Evolutionary conservation across 495 filamentous ascomycete species (phyloP).

Genomic region (Penicillium malachiteum): DNA sequence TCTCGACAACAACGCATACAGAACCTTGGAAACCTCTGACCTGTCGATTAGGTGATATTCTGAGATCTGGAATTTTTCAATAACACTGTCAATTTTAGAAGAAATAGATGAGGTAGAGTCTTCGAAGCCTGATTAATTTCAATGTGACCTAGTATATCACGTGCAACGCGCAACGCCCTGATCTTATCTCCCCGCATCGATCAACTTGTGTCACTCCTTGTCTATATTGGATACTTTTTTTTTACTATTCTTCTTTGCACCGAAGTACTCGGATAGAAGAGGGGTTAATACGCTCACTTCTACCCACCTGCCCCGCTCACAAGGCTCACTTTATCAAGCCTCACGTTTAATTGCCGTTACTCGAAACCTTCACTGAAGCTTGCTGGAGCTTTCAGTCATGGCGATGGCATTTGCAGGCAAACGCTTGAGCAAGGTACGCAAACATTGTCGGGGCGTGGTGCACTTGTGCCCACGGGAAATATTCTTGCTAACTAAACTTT

Average conservation of each 20-base stretch:
- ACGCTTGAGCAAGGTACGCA: constrained; percentile 48
- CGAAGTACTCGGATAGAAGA: too few relatives aligned
- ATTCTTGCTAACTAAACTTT: neutral
- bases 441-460: neutral
- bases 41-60: too few relatives aligned
- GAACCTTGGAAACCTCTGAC: too few relatives aligned
- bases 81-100: too few relatives aligned
- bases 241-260: too few relatives aligned
- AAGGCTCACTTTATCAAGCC: too few relatives aligned
- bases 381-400: neutral
- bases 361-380: neutral
- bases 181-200: constrained; percentile 17
- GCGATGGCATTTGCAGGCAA: constrained; percentile 45
- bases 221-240: too few relatives aligned
- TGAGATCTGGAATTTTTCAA: too few relatives aligned
- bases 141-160: constrained; percentile 4
- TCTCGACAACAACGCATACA: too few relatives aligned
- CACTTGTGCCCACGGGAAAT: neutral
- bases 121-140: neutral
- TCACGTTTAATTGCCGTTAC: neutral
- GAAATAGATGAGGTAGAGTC: too few relatives aligned
- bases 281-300: too few relatives aligned
- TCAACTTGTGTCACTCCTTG: neutral
- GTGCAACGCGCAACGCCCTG: constrained; percentile 4
- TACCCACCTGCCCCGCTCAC: too few relatives aligned